Base-by-base conservation (phyloP, 1,139 yeast genomes). In the Tardiomyces digboiensis region DNA sequence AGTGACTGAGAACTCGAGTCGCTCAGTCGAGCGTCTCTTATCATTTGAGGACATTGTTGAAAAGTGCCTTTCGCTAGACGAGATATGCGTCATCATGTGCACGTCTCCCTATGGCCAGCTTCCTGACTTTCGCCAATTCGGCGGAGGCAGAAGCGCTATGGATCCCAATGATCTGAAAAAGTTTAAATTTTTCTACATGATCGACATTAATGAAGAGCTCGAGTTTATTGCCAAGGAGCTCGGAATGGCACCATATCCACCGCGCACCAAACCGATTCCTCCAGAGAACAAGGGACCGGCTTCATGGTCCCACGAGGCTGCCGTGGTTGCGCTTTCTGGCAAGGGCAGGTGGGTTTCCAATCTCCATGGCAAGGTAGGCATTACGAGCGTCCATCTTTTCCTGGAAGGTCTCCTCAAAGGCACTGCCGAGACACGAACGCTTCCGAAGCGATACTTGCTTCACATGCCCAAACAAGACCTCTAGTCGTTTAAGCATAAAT, bases 161-260 rank as follows among this genome's bases (percentile, higher is more conserved):
- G 33, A 16, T 3, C 33, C 8, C 21, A 29, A 38, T 39, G 22
- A 42, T n/a, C 43, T 46, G 37, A 48, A 64, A 36, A 18, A 41
- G 40, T 40, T 53, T 22, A 33, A 44, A 29, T 52, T 49, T 42
- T 50, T 53, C 40, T 45, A 51, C 39, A 36, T 46, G 14, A 52
- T 47, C 16, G 53, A 47, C 21, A 43, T 39, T 16, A 39, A 45
- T 39, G 49, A 48, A 10, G 57, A 49, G 41, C 46, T 52, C 13
- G 42, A 37, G 29, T 43, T 44, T 41, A 42, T 52, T 21, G 46
- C 50, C 16, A 40, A 46, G 23, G 46, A 46, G 39, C 45, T 55
- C 4, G 51, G 49, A 14, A 23, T 49, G 16, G 37, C 58, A 1
- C 61, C 65, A 12, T 39, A 46, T 14, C 43, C 60, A 67, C 72